Percentiles rank a stretch among this genome's conserved stretches.
These are phyloP conservation scores for Acarospora socialis DNA, from an alignment of 2,329 filamentous ascomycete genomes.

Conservation along the genomic window DNA sequence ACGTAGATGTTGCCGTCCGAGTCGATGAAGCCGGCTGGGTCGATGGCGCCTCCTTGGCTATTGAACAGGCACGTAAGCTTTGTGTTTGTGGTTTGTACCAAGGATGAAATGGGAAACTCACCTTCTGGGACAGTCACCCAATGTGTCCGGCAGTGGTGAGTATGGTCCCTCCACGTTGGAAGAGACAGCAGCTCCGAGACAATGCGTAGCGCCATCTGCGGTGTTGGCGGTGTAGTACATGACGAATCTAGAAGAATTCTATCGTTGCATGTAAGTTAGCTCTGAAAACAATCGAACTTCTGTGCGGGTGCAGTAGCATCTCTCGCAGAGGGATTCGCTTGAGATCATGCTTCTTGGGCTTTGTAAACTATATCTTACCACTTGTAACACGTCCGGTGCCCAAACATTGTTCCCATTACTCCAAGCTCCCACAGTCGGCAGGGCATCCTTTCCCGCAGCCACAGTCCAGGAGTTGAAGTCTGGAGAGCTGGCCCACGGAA, in stretches of 20 bases:
- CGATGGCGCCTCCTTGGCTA: constrained; percentile 45
- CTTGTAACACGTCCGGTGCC: constrained; percentile 45
- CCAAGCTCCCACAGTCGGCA: constrained; percentile 42
- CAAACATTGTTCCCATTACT: constrained; percentile 40
- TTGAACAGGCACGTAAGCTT: too few species aligned
- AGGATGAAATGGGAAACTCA: too few species aligned
- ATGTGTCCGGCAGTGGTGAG: too few species aligned
- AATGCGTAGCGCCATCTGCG: constrained; percentile 33
- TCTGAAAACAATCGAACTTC: neutral
- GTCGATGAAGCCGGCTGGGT: constrained; percentile 46
- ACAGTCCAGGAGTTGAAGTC: constrained; percentile 36
- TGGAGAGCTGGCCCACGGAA: constrained; percentile 40
- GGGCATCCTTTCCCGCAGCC: constrained; percentile 37
- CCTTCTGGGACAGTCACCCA: too few species aligned
- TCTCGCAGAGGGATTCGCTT: too few species aligned
- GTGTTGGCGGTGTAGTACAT: constrained; percentile 45
- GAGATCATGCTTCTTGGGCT: too few species aligned
- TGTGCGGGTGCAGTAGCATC: too few species aligned
- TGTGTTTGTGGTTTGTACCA: too few species aligned
- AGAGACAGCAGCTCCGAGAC: constrained; percentile 43
- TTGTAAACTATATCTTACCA: constrained; percentile 24
- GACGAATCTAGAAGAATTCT: constrained; percentile 38
- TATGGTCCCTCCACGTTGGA: constrained; percentile 38
- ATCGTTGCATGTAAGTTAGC: constrained; percentile 12
- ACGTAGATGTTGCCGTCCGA: constrained; percentile 41